These are phyloP conservation scores for Fagopyrum homotropicum DNA, from an alignment of 148 eudicot genomes.

Conservation along the genomic window DNA sequence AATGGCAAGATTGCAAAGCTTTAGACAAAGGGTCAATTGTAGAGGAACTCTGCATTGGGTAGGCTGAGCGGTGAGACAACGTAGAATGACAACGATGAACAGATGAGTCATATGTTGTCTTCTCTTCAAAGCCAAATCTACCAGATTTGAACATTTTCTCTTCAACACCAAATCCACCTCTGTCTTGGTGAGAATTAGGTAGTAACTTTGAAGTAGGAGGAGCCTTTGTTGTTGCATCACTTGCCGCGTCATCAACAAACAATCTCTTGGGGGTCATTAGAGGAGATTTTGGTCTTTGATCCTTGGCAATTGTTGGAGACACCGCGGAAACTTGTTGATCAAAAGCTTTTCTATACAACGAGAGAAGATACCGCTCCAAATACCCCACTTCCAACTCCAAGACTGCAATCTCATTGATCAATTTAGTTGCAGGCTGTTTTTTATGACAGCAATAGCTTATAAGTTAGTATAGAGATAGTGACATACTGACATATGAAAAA, in stretches of 20 bases:
- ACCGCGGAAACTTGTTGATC: constrained; percentile 63
- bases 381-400: constrained; percentile 82
- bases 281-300: constrained; percentile 37
- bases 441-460: not conserved
- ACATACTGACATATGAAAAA: not conserved
- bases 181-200: constrained; percentile 28
- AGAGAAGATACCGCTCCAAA: constrained; percentile 89
- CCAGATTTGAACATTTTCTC: constrained; percentile 25
- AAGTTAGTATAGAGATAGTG: not conserved
- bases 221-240: constrained; percentile 26
- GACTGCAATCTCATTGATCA: constrained; percentile 85
- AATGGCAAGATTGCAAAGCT: constrained; percentile 79
- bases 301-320: constrained; percentile 43
- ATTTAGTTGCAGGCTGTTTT: constrained; percentile 82
- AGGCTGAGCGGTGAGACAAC: constrained; percentile 43
- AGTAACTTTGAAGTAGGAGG: constrained; percentile 23
- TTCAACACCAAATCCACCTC: constrained; percentile 20
- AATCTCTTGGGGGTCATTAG: constrained; percentile 45
- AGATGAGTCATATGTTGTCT: constrained; percentile 28
- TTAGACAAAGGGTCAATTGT: constrained; percentile 41
- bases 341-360: constrained; percentile 84
- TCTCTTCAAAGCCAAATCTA: constrained; percentile 7
- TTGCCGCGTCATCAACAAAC: constrained; percentile 39
- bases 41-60: constrained; percentile 19
- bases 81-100: constrained; percentile 83